Evolutionary conservation across 768 basidiomycete species (phyloP), one percentile per base, ranked within the genome.

Genomic region (Amanita pseudoporphyria): DNA sequence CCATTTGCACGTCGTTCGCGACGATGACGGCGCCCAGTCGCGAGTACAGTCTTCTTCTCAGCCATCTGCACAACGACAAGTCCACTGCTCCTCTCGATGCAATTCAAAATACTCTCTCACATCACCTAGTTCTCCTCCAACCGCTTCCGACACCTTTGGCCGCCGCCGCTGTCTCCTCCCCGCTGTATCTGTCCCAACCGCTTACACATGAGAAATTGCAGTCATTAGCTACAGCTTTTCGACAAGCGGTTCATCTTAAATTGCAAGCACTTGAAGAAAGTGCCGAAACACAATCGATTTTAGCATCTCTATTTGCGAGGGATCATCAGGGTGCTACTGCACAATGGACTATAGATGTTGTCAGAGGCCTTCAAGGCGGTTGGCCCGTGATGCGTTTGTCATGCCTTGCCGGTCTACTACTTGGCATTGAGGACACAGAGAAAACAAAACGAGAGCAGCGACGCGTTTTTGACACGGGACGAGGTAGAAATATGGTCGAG

Each of bases 321-420:
- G 68, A 68, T 44, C 49, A 69, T 40, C 64, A 68, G n/a, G 56
- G 68, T 22, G 66, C 69, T 22, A 52, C 79, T 43, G 65, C 64
- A 3, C 62, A 69, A 54, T 87, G 84, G 84, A 63, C 71, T 2
- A 56, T 58, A 10, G 71, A 71, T 14, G 63, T 81, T 1, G 56
- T 81, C 28, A 72, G 71, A 45, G 84, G 84, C 5, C 59, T 84
- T 36, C 77, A 79, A 55, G 84, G 86, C 1, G 84, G 85, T 3
- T 73, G 79, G 54, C 69, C 83, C 0, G 66, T 84, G 14, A 65
- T 82, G 9, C 69, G 81, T 30, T 67, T 88, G 14, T 78, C 79
- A 4, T 79, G 78, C 42, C 77, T 73, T 49, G 75, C 74, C 19
- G 87, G 87, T 0, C 64, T 88, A 13, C 58, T 89, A 26, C 60